phyloP scores from a whole-genome alignment of 768 basidiomycete species.

The Tephrocybe sp. region DNA sequence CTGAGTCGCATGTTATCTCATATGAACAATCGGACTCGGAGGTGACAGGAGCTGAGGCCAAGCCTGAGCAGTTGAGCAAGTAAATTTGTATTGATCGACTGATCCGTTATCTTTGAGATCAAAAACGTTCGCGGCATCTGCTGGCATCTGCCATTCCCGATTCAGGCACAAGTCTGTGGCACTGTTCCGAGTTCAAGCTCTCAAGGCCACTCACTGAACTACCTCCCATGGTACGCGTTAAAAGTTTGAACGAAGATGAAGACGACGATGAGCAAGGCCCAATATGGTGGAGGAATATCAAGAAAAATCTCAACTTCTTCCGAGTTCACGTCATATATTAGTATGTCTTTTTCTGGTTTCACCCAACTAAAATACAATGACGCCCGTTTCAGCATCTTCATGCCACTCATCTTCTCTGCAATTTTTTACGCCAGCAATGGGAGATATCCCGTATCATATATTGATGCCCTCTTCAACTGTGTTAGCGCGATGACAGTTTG shows the following conservation, averaged over 20 bases:
- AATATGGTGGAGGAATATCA: constrained; percentile 29
- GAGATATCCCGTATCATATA: constrained; percentile 62
- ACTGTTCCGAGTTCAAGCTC: neutral
- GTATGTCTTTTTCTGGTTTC: constrained; percentile 34
- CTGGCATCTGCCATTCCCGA: neutral
- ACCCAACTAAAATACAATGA: constrained; percentile 9
- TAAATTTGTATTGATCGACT: too few species aligned
- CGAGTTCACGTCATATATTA: constrained; percentile 62
- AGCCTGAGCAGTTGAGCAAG: too few species aligned
- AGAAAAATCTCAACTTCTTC: constrained; percentile 64
- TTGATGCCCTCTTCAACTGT: constrained; percentile 78
- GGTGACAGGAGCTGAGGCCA: too few species aligned
- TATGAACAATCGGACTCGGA: too few species aligned
- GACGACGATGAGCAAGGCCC: constrained; percentile 10
- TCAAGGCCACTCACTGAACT: neutral
- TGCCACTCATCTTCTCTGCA: constrained; percentile 74
- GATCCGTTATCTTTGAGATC: neutral
- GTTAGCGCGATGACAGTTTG: constrained; percentile 79
- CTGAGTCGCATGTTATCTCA: too few species aligned
- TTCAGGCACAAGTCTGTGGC: neutral
- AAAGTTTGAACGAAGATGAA: constrained; percentile 1
- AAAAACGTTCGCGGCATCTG: too few species aligned
- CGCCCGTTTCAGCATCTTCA: constrained; percentile 57
- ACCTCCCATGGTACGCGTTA: neutral
- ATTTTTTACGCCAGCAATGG: constrained; percentile 88